These are phyloP conservation scores for Botrytis tulipae DNA, from an alignment of 2,329 filamentous ascomycete genomes.

Conservation along the genomic window DNA sequence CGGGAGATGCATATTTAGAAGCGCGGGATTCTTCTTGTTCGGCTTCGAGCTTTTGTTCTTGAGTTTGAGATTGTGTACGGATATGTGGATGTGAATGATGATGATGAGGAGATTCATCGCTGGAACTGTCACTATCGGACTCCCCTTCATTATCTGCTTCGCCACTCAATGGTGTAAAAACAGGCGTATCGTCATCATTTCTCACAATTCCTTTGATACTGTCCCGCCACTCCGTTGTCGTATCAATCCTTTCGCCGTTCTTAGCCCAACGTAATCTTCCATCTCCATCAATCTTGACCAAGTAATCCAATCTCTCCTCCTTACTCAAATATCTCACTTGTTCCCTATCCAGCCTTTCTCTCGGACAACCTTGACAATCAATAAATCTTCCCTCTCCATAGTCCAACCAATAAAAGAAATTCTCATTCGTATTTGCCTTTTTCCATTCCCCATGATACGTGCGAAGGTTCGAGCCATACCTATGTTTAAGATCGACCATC, in stretches of 20 bases:
- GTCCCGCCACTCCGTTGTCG: slow-evolving; percentile 72
- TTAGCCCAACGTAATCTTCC: slow-evolving; percentile 86
- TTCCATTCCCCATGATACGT: slow-evolving; percentile 86
- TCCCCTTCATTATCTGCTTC: slow-evolving; percentile 30
- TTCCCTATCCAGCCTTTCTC: slow-evolving; percentile 73
- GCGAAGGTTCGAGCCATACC: slow-evolving; percentile 64
- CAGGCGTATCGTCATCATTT: slow-evolving; percentile 57
- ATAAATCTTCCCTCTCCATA: slow-evolving; percentile 70
- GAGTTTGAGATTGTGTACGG: slow-evolving; percentile 25
- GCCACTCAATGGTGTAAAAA: slow-evolving; percentile 41
- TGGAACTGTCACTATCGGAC: neutral
- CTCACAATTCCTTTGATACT: slow-evolving; percentile 73
- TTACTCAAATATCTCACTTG: slow-evolving; percentile 79
- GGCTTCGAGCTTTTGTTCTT: slow-evolving; percentile 39
- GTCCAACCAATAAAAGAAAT: slow-evolving; percentile 95
- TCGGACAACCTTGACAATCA: slow-evolving; percentile 68
- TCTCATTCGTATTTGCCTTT: slow-evolving; percentile 70
- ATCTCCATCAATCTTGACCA: slow-evolving; percentile 71
- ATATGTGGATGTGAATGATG: slow-evolving; percentile 9
- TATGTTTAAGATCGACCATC: slow-evolving; percentile 83
- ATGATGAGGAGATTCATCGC: slow-evolving; percentile 2
- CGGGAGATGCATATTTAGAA: slow-evolving; percentile 63
- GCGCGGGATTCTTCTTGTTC: slow-evolving; percentile 56
- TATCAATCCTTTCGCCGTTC: slow-evolving; percentile 75
- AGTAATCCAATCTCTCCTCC: slow-evolving; percentile 78